Base-by-base conservation (phyloP, 495 filamentous ascomycete genomes). In the Penicillium daleae region DNA sequence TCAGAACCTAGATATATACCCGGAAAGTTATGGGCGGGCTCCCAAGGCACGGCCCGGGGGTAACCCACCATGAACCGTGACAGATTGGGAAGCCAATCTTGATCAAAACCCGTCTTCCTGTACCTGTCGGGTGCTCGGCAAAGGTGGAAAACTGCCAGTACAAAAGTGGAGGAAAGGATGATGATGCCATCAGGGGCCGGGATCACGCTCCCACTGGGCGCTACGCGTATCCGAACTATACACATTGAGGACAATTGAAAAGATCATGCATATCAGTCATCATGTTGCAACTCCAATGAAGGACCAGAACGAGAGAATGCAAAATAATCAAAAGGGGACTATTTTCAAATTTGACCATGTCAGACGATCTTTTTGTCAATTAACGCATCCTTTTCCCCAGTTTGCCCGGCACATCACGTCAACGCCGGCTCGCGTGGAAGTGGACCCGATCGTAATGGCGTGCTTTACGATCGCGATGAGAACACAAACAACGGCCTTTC, bases 111-210 rank as follows among this genome's bases (percentile, higher is more conserved):
- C 6, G 9, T 13, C n/a, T 4, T 12, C 21, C 17, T 46, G 42
- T 46, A 10, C 6, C 42, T 46, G 46, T n/a, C 46, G 26, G 31
- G 19, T 13, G 27, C 44, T 65, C 58, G 63, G 58, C 57, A 61
- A 61, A 65, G 29, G 22, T 62, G 48, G 57, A 29, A n/a, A 62
- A 39, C 32, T 29, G 46, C 46, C 22, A 49, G 7, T 27, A n/a
- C 10, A 50, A 29, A 50, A 17, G 21, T 46, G 42, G 57, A 46
- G 39, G 39, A 6, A 17, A n/a, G 21, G 48, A 71, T 72, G 48
- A 71, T 72, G 69, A 72, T 69, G 62, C 69, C 57, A 72, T 69
- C 31, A 40, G 29, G 64, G 60, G 52, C 31, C 15, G 19, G 13
- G 42, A 68, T 62, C 56, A 56, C 66, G 59, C 60, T 65, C 61